Percentiles rank a stretch among this genome's conserved stretches.
Conservation (phyloP, 2,329 filamentous ascomycete species). For the Arthrobotrys pseudoclavata region DNA sequence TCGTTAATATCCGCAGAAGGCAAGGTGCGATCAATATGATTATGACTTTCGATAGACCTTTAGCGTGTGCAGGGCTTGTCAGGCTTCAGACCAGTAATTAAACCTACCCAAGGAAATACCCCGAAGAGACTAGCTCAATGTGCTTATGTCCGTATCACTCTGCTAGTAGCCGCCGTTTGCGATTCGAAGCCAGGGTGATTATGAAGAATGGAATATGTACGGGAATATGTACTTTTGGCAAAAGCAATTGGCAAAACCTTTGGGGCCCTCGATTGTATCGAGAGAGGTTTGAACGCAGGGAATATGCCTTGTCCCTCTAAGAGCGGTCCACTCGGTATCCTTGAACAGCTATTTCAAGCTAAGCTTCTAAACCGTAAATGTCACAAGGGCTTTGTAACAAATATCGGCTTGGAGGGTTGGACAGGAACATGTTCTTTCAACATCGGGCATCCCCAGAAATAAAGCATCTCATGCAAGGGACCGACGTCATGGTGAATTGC, state of each 20-base stretch:
- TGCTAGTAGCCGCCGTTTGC: constrained; percentile 51
- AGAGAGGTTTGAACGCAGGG: constrained; percentile 44
- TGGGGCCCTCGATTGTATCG: constrained; percentile 34
- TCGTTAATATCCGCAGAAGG: constrained; percentile 48
- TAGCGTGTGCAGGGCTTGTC: constrained; percentile 30
- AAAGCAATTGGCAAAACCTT: constrained; percentile 45
- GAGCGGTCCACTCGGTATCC: constrained; percentile 49
- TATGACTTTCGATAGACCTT: constrained; percentile 30
- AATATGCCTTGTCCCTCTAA: constrained; percentile 34
- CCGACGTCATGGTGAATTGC: constrained; percentile 52
- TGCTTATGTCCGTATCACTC: constrained; percentile 25
- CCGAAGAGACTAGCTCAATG: constrained; percentile 42
- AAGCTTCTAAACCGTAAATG: constrained; percentile 46
- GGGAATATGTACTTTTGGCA: constrained; percentile 41
- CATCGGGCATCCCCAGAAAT: constrained; percentile 45
- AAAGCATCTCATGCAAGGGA: constrained; percentile 42
- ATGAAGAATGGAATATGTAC: constrained; percentile 30
- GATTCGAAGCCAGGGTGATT: constrained; percentile 41
- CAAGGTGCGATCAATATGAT: constrained; percentile 35
- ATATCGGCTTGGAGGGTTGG: constrained; percentile 32
- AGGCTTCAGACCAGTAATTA: constrained; percentile 46
- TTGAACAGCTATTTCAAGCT: constrained; percentile 39
- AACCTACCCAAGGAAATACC: constrained; percentile 48
- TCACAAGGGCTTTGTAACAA: constrained; percentile 44
- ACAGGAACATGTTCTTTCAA: constrained; percentile 28